Evolutionary conservation across 1,284 basidiomycete genomes (phyloP).

Genomic region (Coniferiporia weirii): DNA sequence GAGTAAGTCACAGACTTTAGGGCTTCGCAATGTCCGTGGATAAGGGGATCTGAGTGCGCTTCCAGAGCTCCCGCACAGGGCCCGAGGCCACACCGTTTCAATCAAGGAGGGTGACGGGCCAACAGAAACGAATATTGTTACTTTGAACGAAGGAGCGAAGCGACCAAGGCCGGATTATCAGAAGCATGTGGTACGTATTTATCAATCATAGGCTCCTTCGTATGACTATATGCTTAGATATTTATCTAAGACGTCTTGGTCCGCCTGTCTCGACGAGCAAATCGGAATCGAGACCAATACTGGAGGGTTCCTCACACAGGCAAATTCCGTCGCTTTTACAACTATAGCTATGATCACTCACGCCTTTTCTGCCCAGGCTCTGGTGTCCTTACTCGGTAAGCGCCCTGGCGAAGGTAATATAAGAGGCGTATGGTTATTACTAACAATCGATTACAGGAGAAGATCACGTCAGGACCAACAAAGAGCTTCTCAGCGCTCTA

Average conservation of each 20-base stretch:
- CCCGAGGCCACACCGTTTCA: not conserved
- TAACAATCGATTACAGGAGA: constrained; percentile 1
- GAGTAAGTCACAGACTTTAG: not conserved
- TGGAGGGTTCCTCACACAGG: constrained; percentile 14
- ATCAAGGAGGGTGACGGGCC: not conserved
- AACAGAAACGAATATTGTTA: not conserved
- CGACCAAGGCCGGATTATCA: not conserved
- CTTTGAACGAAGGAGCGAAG: not conserved
- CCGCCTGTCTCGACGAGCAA: constrained; percentile 15
- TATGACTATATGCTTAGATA: not conserved
- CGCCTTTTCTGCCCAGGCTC: not conserved
- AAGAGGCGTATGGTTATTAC: not conserved
- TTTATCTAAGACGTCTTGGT: constrained; percentile 16
- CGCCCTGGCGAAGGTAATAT: not conserved
- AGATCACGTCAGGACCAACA: constrained; percentile 4
- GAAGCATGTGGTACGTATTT: constrained; percentile 5
- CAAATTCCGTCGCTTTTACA: not conserved
- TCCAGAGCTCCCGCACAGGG: constrained; percentile 1
- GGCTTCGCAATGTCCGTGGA: not conserved
- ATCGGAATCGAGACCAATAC: constrained; percentile 9
- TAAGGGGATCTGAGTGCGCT: not conserved
- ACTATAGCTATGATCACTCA: too few species aligned
- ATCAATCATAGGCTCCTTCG: not conserved
- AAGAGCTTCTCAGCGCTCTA: constrained; percentile 10
- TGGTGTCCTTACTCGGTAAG: constrained; percentile 11